Conservation (phyloP, 345 rosid genomes). For the Corymbia maculata region DNA sequence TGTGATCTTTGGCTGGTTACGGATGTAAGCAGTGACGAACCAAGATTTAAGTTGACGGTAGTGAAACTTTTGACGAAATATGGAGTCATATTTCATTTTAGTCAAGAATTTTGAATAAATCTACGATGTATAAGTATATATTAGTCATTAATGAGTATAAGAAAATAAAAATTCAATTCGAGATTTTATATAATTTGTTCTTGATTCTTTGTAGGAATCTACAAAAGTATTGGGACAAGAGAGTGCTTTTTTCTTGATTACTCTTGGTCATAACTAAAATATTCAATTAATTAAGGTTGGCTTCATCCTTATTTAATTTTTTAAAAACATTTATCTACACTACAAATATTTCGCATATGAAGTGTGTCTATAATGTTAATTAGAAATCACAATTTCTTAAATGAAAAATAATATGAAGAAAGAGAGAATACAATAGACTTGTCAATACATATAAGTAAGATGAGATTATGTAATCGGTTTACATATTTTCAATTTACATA, state of each 20-base stretch:
- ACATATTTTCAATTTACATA: background rate
- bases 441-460: background rate
- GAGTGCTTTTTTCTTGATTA: background rate
- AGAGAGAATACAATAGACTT: background rate
- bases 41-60: background rate
- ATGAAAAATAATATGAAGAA: background rate
- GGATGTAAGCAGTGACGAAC: background rate
- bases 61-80: background rate
- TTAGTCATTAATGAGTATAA: background rate
- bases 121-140: no score
- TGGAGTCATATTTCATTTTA: background rate
- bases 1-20: background rate
- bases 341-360: background rate
- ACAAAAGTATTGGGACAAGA: background rate
- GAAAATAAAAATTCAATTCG: background rate
- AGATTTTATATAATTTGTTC: no score
- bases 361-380: background rate
- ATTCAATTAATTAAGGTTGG: background rate
- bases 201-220: background rate
- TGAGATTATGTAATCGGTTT: background rate
- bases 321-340: no score
- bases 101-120: background rate
- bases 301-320: background rate
- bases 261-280: background rate
- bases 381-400: background rate